A percentile compares a stretch with the other conserved stretches of the same genome.
Conservation (phyloP, 148 eudicot species). For the Dysphania ambrosioides region DNA sequence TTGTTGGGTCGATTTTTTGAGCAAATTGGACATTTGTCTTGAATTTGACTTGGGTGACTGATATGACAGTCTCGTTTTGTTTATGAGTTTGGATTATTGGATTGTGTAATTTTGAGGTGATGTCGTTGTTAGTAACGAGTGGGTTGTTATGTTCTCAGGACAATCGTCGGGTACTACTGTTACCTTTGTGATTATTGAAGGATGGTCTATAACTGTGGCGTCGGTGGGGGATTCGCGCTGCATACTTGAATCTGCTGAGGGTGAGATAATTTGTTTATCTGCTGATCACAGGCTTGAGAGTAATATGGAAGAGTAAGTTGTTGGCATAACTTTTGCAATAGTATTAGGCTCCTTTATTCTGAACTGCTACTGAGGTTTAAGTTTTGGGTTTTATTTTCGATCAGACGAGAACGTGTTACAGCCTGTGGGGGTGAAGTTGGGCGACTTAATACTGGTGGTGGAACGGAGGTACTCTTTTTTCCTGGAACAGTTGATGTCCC, state of each 20-base stretch:
- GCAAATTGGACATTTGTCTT: not conserved
- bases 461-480: constrained; percentile 70
- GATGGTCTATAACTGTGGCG: constrained; percentile 85
- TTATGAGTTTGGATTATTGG: not conserved
- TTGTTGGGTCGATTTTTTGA: not conserved
- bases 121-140: constrained; percentile 4
- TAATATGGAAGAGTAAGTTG: constrained; percentile 74
- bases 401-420: constrained; percentile 86
- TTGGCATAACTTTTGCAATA: not conserved
- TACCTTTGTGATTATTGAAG: constrained; percentile 91
- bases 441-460: constrained; percentile 96
- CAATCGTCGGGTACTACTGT: constrained; percentile 91
- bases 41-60: constrained; percentile 6
- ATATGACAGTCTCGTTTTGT: not conserved
- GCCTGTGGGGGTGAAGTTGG: constrained; percentile 99
- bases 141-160: constrained; percentile 44
- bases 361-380: not conserved
- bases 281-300: constrained; percentile 97
- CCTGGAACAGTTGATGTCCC: not conserved
- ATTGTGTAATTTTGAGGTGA: not conserved
- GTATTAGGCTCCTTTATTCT: not conserved
- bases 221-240: constrained; percentile 98
- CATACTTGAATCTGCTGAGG: constrained; percentile 83
- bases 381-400: constrained; percentile 10
- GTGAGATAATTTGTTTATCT: constrained; percentile 65